Percentiles rank a stretch among this genome's conserved stretches.
Conservation (phyloP, 805 yeast genomes). For the Kuraishia ogatae region DNA sequence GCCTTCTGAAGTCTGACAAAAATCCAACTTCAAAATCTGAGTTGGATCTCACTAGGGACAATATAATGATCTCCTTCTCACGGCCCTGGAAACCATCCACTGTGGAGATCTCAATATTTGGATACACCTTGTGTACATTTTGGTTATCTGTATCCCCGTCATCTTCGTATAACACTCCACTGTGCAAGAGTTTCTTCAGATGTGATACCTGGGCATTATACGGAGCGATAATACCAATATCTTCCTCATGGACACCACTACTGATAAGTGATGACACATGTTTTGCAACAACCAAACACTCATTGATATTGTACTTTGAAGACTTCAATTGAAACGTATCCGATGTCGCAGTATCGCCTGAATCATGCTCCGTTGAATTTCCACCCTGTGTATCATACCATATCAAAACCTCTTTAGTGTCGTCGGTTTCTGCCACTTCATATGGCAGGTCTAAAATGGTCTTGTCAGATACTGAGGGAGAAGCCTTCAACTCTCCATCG, state of each 20-base stretch:
- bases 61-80: constrained; percentile 79
- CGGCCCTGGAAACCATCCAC: constrained; percentile 97
- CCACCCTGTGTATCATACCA: constrained; percentile 97
- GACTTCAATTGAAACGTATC: constrained; percentile 19
- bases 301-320: constrained; percentile 75
- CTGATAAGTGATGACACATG: constrained; percentile 46
- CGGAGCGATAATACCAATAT: constrained; percentile 85
- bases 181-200: constrained; percentile 37
- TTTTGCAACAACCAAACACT: constrained; percentile 48
- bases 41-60: constrained; percentile 80
- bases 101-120: constrained; percentile 67
- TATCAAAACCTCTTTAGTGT: constrained; percentile 45
- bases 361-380: constrained; percentile 56
- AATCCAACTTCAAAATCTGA: constrained; percentile 69
- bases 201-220: constrained; percentile 78
- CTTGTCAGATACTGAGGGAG: constrained; percentile 42
- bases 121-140: constrained; percentile 16
- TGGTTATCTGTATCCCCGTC: constrained; percentile 3
- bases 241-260: constrained; percentile 41
- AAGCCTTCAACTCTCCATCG: constrained; percentile 54
- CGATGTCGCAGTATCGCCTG: constrained; percentile 13
- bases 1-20: constrained; percentile 64
- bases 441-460: constrained; percentile 45
- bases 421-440: constrained; percentile 36
- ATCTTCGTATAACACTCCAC: constrained; percentile 10